A percentile compares a stretch with the other conserved stretches of the same genome.
Conservation (phyloP, 371 early-diverging fungal species). For the Fennellomyces sp. region DNA sequence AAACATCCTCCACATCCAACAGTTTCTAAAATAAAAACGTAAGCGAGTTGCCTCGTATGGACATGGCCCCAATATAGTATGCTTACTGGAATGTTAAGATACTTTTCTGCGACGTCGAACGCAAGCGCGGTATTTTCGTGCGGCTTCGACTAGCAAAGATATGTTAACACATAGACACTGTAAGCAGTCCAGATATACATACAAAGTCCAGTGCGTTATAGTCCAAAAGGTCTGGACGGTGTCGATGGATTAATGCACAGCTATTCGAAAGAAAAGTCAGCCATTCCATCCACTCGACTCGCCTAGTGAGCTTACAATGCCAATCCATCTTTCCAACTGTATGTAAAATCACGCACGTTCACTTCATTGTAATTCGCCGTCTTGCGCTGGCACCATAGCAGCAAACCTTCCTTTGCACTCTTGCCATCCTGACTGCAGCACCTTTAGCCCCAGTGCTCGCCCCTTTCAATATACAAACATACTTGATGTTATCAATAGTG, state of each 20-base stretch:
- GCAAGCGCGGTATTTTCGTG: conserved; percentile 93
- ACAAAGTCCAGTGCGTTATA: conserved; percentile 82
- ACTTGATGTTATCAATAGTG: conserved; percentile 91
- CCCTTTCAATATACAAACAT: conserved; percentile 2
- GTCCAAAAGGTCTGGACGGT: conserved; percentile 95
- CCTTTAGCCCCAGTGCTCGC: background rate
- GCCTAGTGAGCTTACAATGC: conserved; percentile 70
- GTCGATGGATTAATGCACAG: conserved; percentile 96
- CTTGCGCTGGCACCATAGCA: conserved; percentile 97
- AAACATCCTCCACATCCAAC: conserved; percentile 95
- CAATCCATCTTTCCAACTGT: conserved; percentile 94
- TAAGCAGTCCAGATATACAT: background rate
- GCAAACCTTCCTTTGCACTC: conserved; percentile 89
- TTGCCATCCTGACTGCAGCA: conserved; percentile 83
- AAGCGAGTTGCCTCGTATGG: too few relatives aligned
- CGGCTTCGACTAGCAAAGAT: conserved; percentile 53
- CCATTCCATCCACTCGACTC: background rate
- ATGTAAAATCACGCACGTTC: conserved; percentile 84
- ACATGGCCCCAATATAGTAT: too few relatives aligned
- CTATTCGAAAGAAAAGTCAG: conserved; percentile 26
- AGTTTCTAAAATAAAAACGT: conserved; percentile 53
- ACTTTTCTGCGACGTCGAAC: conserved; percentile 91
- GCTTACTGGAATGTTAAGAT: conserved; percentile 84
- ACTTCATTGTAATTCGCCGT: conserved; percentile 88
- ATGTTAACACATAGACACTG: background rate